Base-by-base conservation (phyloP, 2,329 filamentous ascomycete genomes). In the Colletotrichum trifolii region DNA sequence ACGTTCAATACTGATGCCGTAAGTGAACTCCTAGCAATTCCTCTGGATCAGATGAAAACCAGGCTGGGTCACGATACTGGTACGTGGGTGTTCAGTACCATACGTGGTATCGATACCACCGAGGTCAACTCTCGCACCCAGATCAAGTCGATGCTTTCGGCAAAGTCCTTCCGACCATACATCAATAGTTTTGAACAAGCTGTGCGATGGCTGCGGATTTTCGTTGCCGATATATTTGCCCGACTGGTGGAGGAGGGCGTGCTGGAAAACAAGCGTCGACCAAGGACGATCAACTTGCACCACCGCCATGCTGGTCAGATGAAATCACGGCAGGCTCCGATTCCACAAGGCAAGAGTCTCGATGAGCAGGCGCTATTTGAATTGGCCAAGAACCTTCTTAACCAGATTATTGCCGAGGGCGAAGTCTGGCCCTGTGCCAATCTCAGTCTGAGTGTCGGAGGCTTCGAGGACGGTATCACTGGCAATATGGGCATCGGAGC, bases 101-200 rank as follows among this genome's bases (percentile, higher is more conserved):
- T 98, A 57, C 88, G 96, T 10, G 96, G 96, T 1, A 88, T 94
- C 66, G 96, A 99, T 75, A 82, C 83, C 54, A 96, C 91, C 71
- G 94, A 97, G 76, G 93, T 99, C 69, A 97, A 93, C 73, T 87
- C 93, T 35, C 85, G 95, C 55, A 97, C 94, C 1, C 92, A 96
- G 73, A 97, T 97, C 81, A 97, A 98, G 76, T 96, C 92, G 13
- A 98, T 99, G 94, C 83, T 98, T 12, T 97, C 94, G 2, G 94
- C 96, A 17, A 99, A 99, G 75, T 96, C 94, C 0, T 99, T 99
- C 73, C 86, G 92, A 34, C 96, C 96, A 0, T 88, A 85, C 60
- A 95, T 98, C 74, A 91, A 89, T 70, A 90, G 84, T 2, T 80
- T 87, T 15, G 93, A 96, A 25, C 92, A 97, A 75, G 95, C 90